Conservation (phyloP, 1,284 basidiomycete species). For the Fomitiporia mediterranea region DNA sequence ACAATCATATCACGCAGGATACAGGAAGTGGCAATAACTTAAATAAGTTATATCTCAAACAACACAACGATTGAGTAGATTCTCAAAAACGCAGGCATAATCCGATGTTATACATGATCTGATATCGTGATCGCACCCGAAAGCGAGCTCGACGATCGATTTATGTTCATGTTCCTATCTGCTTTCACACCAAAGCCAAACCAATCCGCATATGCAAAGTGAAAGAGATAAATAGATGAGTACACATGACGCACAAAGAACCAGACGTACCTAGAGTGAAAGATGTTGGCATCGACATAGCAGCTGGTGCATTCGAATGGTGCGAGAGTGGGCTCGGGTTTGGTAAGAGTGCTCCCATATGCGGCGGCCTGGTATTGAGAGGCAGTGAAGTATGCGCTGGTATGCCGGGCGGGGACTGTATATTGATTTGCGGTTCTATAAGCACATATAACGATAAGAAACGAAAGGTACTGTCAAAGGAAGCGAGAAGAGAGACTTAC, state of each 20-base stretch:
- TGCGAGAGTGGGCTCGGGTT: constrained; percentile 7
- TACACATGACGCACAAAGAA: neutral
- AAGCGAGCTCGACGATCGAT: constrained; percentile 19
- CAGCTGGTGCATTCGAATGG: constrained; percentile 3
- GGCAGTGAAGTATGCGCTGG: neutral
- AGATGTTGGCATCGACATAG: constrained; percentile 5
- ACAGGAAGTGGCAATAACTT: too few relatives aligned
- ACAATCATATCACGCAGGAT: too few relatives aligned
- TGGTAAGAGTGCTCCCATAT: neutral
- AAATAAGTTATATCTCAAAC: too few relatives aligned
- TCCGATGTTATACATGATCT: neutral
- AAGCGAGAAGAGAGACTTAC: constrained; percentile 1
- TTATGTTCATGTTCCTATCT: constrained; percentile 15
- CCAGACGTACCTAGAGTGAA: constrained; percentile 6
- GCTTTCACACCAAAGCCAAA: too few relatives aligned
- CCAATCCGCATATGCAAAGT: neutral
- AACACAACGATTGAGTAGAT: too few relatives aligned
- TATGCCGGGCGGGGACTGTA: neutral
- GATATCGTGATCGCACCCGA: constrained; percentile 20
- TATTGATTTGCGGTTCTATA: neutral
- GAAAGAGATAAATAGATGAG: neutral
- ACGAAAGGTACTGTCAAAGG: neutral
- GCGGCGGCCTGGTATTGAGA: neutral
- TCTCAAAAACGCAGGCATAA: too few relatives aligned
- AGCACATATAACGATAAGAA: too few relatives aligned